Evolutionary conservation across 2,329 filamentous ascomycete genomes (phyloP).

Genomic region (Macrophomina phaseolina): DNA sequence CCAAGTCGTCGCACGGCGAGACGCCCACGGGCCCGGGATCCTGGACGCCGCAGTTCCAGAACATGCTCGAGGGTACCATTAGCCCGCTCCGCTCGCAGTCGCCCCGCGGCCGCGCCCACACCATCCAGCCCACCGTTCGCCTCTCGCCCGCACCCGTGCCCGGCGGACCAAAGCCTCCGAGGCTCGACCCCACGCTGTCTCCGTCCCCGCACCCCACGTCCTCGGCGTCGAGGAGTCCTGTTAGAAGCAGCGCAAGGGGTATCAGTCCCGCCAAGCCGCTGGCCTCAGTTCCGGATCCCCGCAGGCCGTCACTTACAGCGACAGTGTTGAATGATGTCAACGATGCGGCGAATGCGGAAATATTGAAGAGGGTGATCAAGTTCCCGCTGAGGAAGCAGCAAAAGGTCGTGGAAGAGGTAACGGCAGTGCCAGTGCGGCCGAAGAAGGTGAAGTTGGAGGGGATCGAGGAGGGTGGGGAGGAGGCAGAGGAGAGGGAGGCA

Average conservation of each 20-base stretch:
- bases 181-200: neutral
- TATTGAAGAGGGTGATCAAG: conserved; percentile 43
- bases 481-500: neutral
- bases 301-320: neutral
- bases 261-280: neutral
- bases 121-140: conserved; percentile 13
- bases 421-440: neutral
- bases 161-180: neutral
- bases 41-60: conserved; percentile 43
- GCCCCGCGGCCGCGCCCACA: conserved; percentile 42
- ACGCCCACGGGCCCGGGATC: conserved; percentile 34
- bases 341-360: conserved; percentile 33
- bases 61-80: conserved; percentile 39
- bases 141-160: conserved; percentile 6
- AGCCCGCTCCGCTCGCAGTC: conserved; percentile 43
- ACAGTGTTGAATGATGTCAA: conserved; percentile 24
- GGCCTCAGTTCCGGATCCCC: neutral
- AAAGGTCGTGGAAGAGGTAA: neutral
- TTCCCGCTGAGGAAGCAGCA: conserved; percentile 35
- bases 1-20: conserved; percentile 12
- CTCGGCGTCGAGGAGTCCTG: neutral
- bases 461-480: neutral
- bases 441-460: neutral
- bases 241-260: neutral
- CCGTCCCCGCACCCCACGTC: conserved; percentile 8